A percentile compares a stretch with the other conserved stretches of the same genome.
Evolutionary conservation across 192 early-diverging fungal species (phyloP).

Genomic region (Umbelopsis ramanniana): DNA sequence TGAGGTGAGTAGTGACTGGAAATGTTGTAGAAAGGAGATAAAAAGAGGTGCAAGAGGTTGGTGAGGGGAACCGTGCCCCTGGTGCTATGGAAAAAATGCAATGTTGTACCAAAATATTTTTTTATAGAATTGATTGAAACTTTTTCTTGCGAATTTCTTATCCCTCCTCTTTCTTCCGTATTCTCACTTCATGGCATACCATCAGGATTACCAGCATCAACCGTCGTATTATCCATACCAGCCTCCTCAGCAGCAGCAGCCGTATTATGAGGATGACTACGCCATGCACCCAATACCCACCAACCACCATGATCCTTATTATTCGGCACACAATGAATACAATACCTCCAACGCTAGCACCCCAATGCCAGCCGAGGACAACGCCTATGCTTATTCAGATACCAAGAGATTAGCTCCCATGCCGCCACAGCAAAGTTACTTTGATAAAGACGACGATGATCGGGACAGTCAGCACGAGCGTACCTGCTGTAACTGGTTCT

Average conservation of each 20-base stretch:
- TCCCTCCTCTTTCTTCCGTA: background rate
- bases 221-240: background rate
- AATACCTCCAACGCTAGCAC: background rate
- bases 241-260: background rate
- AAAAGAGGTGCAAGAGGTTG: background rate
- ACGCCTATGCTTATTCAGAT: background rate
- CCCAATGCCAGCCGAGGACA: background rate
- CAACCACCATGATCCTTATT: background rate
- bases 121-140: conserved; percentile 3
- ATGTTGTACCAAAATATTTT: conserved; percentile 11
- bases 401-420: conserved; percentile 4
- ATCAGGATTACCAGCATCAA: background rate
- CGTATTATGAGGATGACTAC: conserved; percentile 12
- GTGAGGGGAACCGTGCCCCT: background rate
- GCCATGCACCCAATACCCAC: background rate
- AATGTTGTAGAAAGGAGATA: background rate
- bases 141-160: too few species aligned
- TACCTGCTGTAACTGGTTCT: conserved; percentile 21
- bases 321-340: background rate
- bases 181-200: background rate
- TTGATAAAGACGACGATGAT: conserved; percentile 14
- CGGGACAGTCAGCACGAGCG: background rate
- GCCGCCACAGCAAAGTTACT: background rate
- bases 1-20: too few species aligned
- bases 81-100: background rate